These are phyloP conservation scores for Periconia macrospinosa DNA, from an alignment of 2,329 filamentous ascomycete species.

Conservation along the genomic window DNA sequence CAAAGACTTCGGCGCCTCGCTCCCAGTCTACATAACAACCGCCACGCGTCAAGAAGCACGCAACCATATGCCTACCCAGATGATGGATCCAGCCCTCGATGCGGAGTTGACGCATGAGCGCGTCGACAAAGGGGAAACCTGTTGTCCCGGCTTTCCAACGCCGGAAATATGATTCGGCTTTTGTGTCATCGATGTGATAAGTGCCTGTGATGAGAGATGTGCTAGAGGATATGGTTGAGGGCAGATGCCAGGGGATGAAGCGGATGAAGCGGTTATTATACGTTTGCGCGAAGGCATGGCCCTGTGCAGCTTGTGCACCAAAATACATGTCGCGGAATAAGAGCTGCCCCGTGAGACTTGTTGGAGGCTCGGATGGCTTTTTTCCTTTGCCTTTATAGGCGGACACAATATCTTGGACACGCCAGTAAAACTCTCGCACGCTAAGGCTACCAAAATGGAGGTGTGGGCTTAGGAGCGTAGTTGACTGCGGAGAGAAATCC, in stretches of 20 bases:
- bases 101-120: constrained; percentile 73
- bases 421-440: constrained; percentile 74
- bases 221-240: constrained; percentile 57
- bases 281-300: constrained; percentile 65
- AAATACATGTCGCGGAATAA: constrained; percentile 86
- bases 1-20: constrained; percentile 75
- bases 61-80: constrained; percentile 74
- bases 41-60: constrained; percentile 78
- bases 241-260: constrained; percentile 81
- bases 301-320: constrained; percentile 70
- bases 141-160: constrained; percentile 71
- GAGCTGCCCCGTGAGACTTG: constrained; percentile 71
- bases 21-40: constrained; percentile 82
- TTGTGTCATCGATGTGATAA: constrained; percentile 64
- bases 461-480: constrained; percentile 72
- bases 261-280: constrained; percentile 66
- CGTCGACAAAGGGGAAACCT: constrained; percentile 80
- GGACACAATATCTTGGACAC: constrained; percentile 64
- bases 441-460: constrained; percentile 74
- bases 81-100: constrained; percentile 80
- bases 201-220: constrained; percentile 56
- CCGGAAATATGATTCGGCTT: constrained; percentile 67
- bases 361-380: constrained; percentile 58
- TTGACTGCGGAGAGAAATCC: constrained; percentile 71
- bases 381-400: constrained; percentile 61